Percentiles rank a stretch among this genome's conserved stretches.
These are phyloP conservation scores for Nicotiana paniculata DNA, from an alignment of 257 asterid genomes.

Conservation along the genomic window DNA sequence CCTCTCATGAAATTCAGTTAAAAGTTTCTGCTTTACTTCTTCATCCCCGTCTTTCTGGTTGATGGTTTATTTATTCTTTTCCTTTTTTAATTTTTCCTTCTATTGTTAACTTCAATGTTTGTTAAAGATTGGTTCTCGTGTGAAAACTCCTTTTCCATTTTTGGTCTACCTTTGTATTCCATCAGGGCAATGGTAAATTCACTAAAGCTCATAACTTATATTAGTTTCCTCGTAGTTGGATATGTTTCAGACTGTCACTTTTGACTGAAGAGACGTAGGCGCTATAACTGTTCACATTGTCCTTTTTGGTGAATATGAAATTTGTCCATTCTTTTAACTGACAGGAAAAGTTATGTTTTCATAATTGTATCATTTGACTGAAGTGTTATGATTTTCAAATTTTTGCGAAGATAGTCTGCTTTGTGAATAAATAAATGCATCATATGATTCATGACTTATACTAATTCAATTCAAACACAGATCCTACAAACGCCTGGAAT, in stretches of 20 bases:
- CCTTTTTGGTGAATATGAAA: background rate
- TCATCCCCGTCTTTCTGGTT: background rate
- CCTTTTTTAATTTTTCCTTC: background rate
- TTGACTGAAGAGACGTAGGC: background rate
- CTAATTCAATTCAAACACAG: slow-evolving; percentile 17
- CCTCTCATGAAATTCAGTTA: background rate
- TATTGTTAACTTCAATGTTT: background rate
- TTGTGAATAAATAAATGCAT: background rate
- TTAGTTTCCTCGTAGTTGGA: background rate
- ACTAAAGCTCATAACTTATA: background rate
- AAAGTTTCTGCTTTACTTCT: background rate
- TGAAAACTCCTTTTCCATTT: background rate
- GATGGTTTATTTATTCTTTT: background rate
- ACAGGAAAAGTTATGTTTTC: background rate
- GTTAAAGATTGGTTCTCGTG: background rate
- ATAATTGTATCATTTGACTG: background rate
- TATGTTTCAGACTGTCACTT: background rate
- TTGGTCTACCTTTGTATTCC: background rate
- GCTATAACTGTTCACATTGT: background rate
- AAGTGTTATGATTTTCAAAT: background rate
- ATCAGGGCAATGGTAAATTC: background rate
- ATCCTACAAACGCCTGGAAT: slow-evolving; percentile 28
- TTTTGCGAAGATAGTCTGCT: background rate
- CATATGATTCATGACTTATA: slow-evolving; percentile 9
- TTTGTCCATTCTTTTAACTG: background rate